Conservation (phyloP, 1,284 basidiomycete genomes). For the Laetiporus sulphureus region DNA sequence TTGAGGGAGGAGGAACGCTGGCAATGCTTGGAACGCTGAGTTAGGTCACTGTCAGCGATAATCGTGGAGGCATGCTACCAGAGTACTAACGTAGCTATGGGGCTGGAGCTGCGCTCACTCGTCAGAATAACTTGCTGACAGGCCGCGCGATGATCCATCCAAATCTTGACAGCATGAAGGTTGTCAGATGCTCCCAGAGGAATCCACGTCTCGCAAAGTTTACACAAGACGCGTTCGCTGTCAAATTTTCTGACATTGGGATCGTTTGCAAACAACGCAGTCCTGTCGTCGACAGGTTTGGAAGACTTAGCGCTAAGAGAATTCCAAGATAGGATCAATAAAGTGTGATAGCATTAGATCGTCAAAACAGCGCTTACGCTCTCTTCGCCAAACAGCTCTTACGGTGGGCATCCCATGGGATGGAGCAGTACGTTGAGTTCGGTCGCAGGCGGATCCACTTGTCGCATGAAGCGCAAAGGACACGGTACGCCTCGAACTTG, state of each 20-base stretch:
- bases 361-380: conserved; percentile 37
- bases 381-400: conserved; percentile 71
- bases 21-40: conserved; percentile 15
- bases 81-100: conserved; percentile 17
- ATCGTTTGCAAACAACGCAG: conserved; percentile 50
- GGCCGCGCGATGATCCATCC: conserved; percentile 25
- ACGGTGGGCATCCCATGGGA: conserved; percentile 77
- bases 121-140: conserved; percentile 20
- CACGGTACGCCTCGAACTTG: conserved; percentile 70
- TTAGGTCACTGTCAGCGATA: neutral
- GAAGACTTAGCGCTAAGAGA: conserved; percentile 19
- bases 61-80: neutral
- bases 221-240: conserved; percentile 60
- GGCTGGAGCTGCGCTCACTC: conserved; percentile 10
- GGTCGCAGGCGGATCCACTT: conserved; percentile 77
- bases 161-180: conserved; percentile 23
- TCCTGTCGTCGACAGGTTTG: conserved; percentile 46
- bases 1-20: conserved; percentile 30
- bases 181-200: conserved; percentile 29
- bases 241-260: conserved; percentile 66
- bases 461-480: conserved; percentile 69
- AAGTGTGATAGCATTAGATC: conserved; percentile 3
- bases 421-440: conserved; percentile 79
- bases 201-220: conserved; percentile 62
- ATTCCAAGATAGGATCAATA: neutral